Base-by-base conservation (phyloP, 805 yeast genomes). In the Schwanniomyces sp. region DNA sequence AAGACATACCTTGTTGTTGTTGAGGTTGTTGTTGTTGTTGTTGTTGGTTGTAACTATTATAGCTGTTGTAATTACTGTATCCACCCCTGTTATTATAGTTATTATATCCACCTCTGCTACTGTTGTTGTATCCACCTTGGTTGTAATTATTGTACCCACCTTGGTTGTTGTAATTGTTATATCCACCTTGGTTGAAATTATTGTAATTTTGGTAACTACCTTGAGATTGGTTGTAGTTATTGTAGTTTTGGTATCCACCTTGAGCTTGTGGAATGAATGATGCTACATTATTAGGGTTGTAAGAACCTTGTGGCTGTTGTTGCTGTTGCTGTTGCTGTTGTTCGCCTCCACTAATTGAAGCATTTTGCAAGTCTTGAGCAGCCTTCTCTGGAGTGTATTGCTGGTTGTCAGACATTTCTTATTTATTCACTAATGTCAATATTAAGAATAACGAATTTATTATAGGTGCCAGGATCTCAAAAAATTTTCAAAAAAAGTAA, bases 201-300 rank as follows among this genome's bases (percentile, higher is more conserved):
- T 52, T 46, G 40, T 44, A 43, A 42, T 55, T 56, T 47, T 61
- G 66, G 34, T 55, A 52, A 7, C 63, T 59, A 16, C 60, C 61
- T 51, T 50, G 43, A 8, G 39, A 47, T 30, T 32, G 18, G 47
- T 43, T 51, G 54, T 51, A 52, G 46, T 50, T 47, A 53, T 51
- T 42, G 10, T 46, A 45, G 36, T 45, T 45, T 39, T 58, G 58
- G 56, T 60, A 59, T 7, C 58, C 58, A 6, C 61, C 63, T 48
- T 58, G 59, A 41, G 40, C 25, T 36, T 69, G 74, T 32, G 83
- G 82, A 46, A 78, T 79, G 63, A 80, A 80, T 11, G 79, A 43
- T 51, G 74, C 73, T 9, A 78, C 78, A 34, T 70, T 71, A 52
- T 69, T 73, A 27, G 86, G 82, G 55, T 82, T 79, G 66, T 59